Conservation (phyloP, 2,329 filamentous ascomycete species). For the Hymenoscyphus repandus region DNA sequence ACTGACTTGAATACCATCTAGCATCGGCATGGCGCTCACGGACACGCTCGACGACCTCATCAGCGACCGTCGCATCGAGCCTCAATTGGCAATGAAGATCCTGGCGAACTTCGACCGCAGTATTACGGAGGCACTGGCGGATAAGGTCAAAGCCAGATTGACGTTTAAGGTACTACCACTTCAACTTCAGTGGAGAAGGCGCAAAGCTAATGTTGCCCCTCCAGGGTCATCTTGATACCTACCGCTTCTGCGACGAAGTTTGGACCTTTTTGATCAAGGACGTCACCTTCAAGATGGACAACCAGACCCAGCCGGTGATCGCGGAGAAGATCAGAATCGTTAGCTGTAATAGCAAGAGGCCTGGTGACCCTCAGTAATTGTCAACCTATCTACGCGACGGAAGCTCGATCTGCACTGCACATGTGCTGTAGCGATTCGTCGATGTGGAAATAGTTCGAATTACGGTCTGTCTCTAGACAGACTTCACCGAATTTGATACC, state of each 20-base stretch:
- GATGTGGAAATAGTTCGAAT: no score
- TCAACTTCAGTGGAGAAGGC: not conserved
- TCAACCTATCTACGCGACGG: not conserved
- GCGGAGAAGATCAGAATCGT: conserved; percentile 98
- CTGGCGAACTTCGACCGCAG: conserved; percentile 91
- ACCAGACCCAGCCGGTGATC: conserved; percentile 61
- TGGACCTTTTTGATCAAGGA: conserved; percentile 99
- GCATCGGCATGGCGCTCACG: conserved; percentile 87
- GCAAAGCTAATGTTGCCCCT: conserved; percentile 13
- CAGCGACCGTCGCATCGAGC: conserved; percentile 89
- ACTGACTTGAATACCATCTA: conserved; percentile 39
- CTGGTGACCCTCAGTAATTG: conserved; percentile 46
- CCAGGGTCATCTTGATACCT: conserved; percentile 93
- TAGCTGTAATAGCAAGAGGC: conserved; percentile 87
- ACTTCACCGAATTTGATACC: not conserved
- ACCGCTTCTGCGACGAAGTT: conserved; percentile 98
- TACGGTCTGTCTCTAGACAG: not conserved
- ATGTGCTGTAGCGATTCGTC: no score
- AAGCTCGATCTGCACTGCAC: not conserved
- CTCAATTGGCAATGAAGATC: conserved; percentile 98
- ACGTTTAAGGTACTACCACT: conserved; percentile 76
- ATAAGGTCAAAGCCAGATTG: conserved; percentile 85
- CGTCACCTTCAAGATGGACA: conserved; percentile 96
- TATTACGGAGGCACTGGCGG: conserved; percentile 84
- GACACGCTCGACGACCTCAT: conserved; percentile 98